Evolutionary conservation across 106 monocot genomes (phyloP).

Genomic region (Amphibolis antarctica): DNA sequence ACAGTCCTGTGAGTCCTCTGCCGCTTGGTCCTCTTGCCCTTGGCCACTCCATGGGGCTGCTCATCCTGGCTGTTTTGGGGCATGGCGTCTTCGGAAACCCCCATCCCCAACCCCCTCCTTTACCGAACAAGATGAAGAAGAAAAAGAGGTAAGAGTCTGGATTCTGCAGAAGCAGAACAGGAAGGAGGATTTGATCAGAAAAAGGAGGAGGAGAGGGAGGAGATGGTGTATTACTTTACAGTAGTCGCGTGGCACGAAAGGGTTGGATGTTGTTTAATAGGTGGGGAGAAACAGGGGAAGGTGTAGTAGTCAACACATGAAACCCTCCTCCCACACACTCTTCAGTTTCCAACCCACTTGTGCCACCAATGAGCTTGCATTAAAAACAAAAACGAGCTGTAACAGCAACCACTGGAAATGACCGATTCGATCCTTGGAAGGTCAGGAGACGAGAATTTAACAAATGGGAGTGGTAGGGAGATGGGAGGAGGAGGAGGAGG

Average conservation of each 20-base stretch:
- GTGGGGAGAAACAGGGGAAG: too few relatives aligned
- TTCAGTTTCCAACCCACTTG: too few relatives aligned
- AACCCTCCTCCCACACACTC: too few relatives aligned
- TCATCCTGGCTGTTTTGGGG: not conserved
- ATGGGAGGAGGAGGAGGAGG: not conserved
- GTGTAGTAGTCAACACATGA: too few relatives aligned
- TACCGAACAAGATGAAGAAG: not conserved
- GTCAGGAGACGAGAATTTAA: not conserved
- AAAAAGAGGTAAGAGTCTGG: not conserved
- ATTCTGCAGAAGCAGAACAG: not conserved
- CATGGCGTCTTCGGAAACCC: not conserved
- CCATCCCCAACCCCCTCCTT: not conserved
- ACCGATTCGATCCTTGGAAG: too few relatives aligned
- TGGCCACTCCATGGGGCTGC: not conserved
- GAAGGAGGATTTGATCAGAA: not conserved
- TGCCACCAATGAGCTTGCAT: too few relatives aligned
- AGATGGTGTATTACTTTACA: not conserved
- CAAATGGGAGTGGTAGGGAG: not conserved
- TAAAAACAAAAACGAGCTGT: too few relatives aligned
- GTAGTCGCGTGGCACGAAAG: too few relatives aligned
- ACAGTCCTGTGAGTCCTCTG: not conserved
- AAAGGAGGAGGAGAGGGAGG: not conserved
- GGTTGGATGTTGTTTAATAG: too few relatives aligned
- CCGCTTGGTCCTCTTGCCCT: slow-evolving; percentile 7
- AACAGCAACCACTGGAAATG: too few relatives aligned